Conservation (phyloP, 202 grass and related monocot species). For the Saccharum hybrid region DNA sequence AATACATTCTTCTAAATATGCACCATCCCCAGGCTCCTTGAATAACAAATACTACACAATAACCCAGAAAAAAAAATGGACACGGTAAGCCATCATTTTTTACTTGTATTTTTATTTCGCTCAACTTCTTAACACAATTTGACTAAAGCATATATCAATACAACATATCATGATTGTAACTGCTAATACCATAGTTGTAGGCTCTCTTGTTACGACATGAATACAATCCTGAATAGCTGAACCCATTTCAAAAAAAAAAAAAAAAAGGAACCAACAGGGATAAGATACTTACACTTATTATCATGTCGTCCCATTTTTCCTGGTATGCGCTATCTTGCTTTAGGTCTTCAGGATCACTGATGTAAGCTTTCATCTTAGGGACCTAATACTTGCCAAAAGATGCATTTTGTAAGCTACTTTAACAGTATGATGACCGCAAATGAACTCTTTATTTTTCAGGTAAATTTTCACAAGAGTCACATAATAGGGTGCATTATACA, state of each 20-base stretch:
- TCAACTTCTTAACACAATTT: constrained; percentile 10
- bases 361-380: constrained; percentile 99
- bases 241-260: background rate
- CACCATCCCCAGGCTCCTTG: background rate
- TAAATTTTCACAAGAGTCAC: constrained; percentile 14
- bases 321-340: constrained; percentile 91
- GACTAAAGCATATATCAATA: constrained; percentile 13
- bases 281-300: constrained; percentile 83
- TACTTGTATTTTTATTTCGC: constrained; percentile 23
- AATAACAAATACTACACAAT: constrained; percentile 13
- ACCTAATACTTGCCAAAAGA: constrained; percentile 99
- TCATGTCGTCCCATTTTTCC: constrained; percentile 99
- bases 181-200: background rate
- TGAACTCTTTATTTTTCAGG: constrained; percentile 22
- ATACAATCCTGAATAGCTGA: background rate
- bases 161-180: constrained; percentile 15
- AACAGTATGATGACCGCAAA: constrained; percentile 28
- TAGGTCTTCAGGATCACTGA: constrained; percentile 93
- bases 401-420: constrained; percentile 62
- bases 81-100: background rate
- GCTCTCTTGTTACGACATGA: background rate
- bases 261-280: constrained; percentile 20
- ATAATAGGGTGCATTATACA: constrained; percentile 20
- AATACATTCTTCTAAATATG: constrained; percentile 1
- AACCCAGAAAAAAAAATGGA: background rate